Conservation (phyloP, 176 grass and related monocot species). For the Musa itinerans region DNA sequence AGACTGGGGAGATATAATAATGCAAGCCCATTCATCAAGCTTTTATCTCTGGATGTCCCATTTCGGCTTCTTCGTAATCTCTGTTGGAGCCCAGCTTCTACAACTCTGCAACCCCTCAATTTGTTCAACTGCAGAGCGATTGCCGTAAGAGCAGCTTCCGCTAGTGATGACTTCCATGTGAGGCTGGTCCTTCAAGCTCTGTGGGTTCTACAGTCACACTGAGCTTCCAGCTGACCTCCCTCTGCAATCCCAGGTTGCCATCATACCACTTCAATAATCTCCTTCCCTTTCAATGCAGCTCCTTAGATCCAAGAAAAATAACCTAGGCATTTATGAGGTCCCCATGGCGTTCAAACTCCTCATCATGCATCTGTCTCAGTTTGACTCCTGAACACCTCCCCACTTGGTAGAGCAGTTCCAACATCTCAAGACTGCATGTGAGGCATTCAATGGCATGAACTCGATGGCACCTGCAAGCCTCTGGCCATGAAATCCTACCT, state of each 20-base stretch:
- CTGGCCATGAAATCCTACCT: neutral
- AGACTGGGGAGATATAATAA: no score
- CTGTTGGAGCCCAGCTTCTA: no score
- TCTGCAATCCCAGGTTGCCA: neutral
- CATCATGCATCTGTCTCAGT: neutral
- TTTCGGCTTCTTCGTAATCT: no score
- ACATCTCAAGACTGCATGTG: neutral
- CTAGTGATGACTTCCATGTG: no score
- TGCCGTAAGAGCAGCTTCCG: no score
- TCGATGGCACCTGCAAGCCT: neutral
- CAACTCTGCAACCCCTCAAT: no score
- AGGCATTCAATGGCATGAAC: neutral
- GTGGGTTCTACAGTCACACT: neutral
- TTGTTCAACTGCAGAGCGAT: no score
- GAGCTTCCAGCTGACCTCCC: neutral
- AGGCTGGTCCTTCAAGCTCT: neutral
- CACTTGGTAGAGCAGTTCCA: no score
- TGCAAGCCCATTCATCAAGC: no score
- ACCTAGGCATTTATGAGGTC: neutral
- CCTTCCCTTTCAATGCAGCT: neutral
- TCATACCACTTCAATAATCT: neutral
- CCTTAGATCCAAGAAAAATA: neutral
- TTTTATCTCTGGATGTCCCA: no score
- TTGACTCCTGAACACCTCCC: neutral
- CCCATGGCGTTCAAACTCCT: neutral